Base-by-base conservation (phyloP, 2,329 filamentous ascomycete species). In the Fusarium haematococcum region DNA sequence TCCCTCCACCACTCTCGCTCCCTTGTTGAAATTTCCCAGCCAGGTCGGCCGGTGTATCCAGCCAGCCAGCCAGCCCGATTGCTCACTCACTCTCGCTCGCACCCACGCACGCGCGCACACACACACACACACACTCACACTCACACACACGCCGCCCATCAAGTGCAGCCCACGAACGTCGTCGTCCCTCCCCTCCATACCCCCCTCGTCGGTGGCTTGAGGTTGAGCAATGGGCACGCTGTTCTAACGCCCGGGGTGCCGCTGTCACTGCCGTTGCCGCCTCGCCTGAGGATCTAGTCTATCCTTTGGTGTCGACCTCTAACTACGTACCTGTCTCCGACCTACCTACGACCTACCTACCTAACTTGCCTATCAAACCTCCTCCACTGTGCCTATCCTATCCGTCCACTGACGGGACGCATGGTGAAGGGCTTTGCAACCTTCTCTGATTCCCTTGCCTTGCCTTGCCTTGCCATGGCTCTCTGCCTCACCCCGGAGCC, bases 221-320 rank as follows among this genome's bases (percentile, higher is more conserved):
- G 63, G 75, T 69, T 75, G 62, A 68, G 76, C 74, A 60, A 78
- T 76, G 76, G 71, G 69, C 67, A 73, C 57, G 70, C 33, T 37
- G 54, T 23, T 58, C 33, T 58, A 65, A 75, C 72, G 56, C 72
- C 65, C 37, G 70, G 70, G 70, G 72, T 75, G 70, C 63, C 52
- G 60, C 30, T 54, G 59, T 58, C 54, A 37, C 33, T 57, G 50
- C 62, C 62, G 48, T 43, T 48, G 62, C 56, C 45, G 62, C 48
- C 57, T 61, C 58, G 60, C 39, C 63, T 59, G 64, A 52, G 61
- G 68, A 69, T 71, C 67, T 74, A 74, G 68, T 74, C 68, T 63
- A 57, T 69, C 63, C 48, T 52, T 30, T 18, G 25, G 45, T 27
- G 45, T 18, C 45, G 30, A 50, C 45, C 48, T 48, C 8, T 52